phyloP scores from a whole-genome alignment of 805 yeast species.

The Ogataea henricii region DNA sequence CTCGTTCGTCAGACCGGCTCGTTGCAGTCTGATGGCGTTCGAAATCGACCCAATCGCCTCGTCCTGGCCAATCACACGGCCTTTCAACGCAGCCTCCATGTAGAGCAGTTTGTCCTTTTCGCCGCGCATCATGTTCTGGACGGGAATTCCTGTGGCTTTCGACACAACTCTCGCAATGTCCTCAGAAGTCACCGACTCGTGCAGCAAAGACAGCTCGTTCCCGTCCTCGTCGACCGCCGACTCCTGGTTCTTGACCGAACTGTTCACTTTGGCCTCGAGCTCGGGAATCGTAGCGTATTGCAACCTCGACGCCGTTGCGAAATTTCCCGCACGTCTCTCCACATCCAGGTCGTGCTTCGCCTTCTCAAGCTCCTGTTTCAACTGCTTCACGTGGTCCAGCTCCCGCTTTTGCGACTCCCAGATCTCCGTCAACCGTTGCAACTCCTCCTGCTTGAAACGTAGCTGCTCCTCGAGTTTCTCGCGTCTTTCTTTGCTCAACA shows the following conservation, averaged over 20 bases:
- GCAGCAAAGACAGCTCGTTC: conserved; percentile 49
- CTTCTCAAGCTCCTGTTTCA: conserved; percentile 81
- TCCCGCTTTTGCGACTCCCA: conserved; percentile 86
- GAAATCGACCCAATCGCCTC: conserved; percentile 89
- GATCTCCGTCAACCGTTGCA: conserved; percentile 67
- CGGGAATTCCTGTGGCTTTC: conserved; percentile 95
- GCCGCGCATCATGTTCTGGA: conserved; percentile 86
- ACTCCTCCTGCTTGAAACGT: conserved; percentile 60
- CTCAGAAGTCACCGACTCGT: conserved; percentile 91
- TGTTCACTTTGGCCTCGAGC: conserved; percentile 60
- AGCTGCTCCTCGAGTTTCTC: conserved; percentile 72
- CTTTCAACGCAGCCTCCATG: conserved; percentile 80
- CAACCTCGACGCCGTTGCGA: conserved; percentile 84
- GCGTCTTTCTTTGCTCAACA: conserved; percentile 75
- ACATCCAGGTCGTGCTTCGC: conserved; percentile 83
- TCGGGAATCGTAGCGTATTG: conserved; percentile 87
- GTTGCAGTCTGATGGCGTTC: conserved; percentile 92
- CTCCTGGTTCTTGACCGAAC: conserved; percentile 37
- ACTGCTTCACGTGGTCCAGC: conserved; percentile 74
- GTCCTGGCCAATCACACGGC: conserved; percentile 91
- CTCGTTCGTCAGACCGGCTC: conserved; percentile 95
- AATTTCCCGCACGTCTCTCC: conserved; percentile 81
- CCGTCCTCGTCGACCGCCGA: conserved; percentile 36
- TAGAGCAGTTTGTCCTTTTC: conserved; percentile 86
- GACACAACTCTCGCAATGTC: conserved; percentile 93